These are phyloP conservation scores for Rehmannia glutinosa DNA, from an alignment of 257 asterid species.

Conservation along the genomic window DNA sequence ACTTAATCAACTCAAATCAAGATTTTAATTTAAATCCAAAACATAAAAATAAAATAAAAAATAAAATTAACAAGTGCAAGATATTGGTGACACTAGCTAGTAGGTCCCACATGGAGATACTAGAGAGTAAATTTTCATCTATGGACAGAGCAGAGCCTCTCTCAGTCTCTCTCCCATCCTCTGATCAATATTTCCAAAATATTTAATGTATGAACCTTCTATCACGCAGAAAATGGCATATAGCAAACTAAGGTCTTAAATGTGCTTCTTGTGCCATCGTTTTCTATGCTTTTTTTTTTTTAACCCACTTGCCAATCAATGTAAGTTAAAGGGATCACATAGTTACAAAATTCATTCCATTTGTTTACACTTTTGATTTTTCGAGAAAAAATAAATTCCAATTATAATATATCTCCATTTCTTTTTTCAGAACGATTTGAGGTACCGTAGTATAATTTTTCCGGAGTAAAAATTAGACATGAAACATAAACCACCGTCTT, in stretches of 20 bases:
- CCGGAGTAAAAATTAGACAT: too few species aligned
- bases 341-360: too few species aligned
- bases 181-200: background rate
- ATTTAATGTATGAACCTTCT: constrained; percentile 26
- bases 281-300: background rate
- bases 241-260: constrained; percentile 19
- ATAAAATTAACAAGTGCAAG: background rate
- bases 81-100: background rate
- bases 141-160: constrained; percentile 1
- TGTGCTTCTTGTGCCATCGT: constrained; percentile 30
- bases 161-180: background rate
- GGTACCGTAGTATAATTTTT: too few species aligned
- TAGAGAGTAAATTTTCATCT: background rate
- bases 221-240: constrained; percentile 34
- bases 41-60: too few species aligned
- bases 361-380: too few species aligned
- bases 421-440: too few species aligned
- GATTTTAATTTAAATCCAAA: too few species aligned
- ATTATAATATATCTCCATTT: too few species aligned
- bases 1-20: too few species aligned
- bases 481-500: too few species aligned
- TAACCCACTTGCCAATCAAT: constrained; percentile 9
- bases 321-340: background rate
- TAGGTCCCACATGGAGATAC: constrained; percentile 11
- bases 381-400: too few species aligned